Conservation (phyloP, 2,329 filamentous ascomycete species). For the Trichoderma asperellum region DNA sequence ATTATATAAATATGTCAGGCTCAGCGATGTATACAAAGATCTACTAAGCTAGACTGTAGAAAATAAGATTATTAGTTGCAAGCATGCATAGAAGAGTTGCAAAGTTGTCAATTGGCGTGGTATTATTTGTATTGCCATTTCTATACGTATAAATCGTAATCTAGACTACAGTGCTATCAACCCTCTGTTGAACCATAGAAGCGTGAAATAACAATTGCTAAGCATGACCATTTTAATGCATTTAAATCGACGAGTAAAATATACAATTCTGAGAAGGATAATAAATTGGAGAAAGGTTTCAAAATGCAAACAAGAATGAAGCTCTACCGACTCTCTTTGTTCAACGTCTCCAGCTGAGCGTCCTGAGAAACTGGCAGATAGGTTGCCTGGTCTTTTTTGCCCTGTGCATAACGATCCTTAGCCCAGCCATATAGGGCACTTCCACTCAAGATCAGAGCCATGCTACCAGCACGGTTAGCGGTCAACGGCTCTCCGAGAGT, state of each 20-base stretch:
- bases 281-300: background rate
- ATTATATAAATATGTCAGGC: too few relatives aligned
- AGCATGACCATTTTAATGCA: background rate
- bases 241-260: background rate
- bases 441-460: constrained; percentile 20
- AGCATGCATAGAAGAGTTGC: background rate
- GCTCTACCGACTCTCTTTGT: constrained; percentile 7
- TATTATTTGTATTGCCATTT: background rate
- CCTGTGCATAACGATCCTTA: constrained; percentile 16
- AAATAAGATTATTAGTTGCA: background rate
- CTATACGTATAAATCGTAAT: background rate
- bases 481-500: constrained; percentile 15
- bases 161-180: too few relatives aligned
- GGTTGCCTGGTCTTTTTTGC: constrained; percentile 7
- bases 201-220: background rate
- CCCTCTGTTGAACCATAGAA: background rate
- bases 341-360: background rate
- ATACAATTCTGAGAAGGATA: background rate
- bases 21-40: background rate
- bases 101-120: background rate
- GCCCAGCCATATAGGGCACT: constrained; percentile 23
- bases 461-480: constrained; percentile 18
- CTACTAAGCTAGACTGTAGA: background rate
- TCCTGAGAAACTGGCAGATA: constrained; percentile 24
- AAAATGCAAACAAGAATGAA: background rate